Evolutionary conservation across 495 filamentous ascomycete genomes (phyloP).

Genomic region (Penicillium riverlandense): DNA sequence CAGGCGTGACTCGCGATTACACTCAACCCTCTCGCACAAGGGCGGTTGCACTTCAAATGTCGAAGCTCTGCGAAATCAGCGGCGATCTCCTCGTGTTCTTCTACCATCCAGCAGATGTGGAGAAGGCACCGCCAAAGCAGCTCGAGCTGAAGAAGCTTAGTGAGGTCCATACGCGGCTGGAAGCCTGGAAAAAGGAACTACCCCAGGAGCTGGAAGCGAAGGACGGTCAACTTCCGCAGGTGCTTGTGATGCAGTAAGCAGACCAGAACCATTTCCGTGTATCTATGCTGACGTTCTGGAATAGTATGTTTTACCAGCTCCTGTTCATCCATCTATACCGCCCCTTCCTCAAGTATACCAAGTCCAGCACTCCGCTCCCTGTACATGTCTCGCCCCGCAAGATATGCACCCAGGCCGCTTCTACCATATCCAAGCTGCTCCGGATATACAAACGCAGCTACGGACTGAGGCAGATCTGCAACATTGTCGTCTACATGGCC

Average conservation of each 20-base stretch:
- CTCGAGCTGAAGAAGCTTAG: constrained; percentile 89
- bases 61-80: constrained; percentile 83
- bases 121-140: constrained; percentile 55
- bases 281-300: too few species aligned
- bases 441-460: constrained; percentile 89
- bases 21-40: constrained; percentile 78
- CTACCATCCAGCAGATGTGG: constrained; percentile 69
- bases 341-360: constrained; percentile 88
- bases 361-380: constrained; percentile 71
- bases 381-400: constrained; percentile 84
- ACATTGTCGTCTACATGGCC: constrained; percentile 89
- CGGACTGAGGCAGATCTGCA: constrained; percentile 86
- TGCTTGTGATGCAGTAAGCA: constrained; percentile 89
- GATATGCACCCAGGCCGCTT: constrained; percentile 82
- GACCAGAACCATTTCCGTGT: too few species aligned
- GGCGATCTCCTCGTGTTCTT: constrained; percentile 84
- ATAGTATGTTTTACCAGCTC: constrained; percentile 93
- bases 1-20: constrained; percentile 58
- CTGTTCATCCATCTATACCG: constrained; percentile 96
- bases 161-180: constrained; percentile 82
- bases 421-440: constrained; percentile 82
- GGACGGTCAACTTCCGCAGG: constrained; percentile 81
- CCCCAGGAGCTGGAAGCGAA: constrained; percentile 83
- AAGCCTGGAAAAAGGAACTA: constrained; percentile 82
- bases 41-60: constrained; percentile 75